Evolutionary conservation across 78 protist species (phyloP).

Genomic region (Tieghemostelium lacteum): DNA sequence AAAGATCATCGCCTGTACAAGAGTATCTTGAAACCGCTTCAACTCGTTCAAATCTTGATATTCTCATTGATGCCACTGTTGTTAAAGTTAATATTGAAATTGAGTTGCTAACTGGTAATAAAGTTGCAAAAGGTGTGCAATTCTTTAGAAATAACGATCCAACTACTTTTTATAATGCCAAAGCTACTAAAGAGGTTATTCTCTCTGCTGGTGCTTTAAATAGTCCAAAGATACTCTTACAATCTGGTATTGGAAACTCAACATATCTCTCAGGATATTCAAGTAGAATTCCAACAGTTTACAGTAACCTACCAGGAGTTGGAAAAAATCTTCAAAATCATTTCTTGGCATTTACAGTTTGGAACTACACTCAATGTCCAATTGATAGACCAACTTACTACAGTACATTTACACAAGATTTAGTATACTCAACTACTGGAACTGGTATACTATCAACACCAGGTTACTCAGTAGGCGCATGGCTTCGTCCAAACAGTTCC

Average conservation of each 20-base stretch:
- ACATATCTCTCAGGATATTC: background rate
- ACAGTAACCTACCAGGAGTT: conserved; percentile 44
- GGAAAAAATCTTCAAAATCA: conserved; percentile 65
- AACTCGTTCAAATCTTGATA: background rate
- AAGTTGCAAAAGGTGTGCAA: background rate
- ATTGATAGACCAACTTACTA: conserved; percentile 4
- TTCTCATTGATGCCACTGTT: conserved; percentile 14
- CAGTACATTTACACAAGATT: background rate
- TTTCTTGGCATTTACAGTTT: conserved; percentile 41
- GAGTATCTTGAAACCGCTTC: conserved; percentile 5
- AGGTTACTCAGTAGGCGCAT: conserved; percentile 55
- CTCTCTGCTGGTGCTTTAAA: conserved; percentile 69
- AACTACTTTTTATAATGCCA: background rate
- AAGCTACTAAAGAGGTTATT: conserved; percentile 34
- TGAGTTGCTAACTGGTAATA: conserved; percentile 5
- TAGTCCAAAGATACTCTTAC: conserved; percentile 40
- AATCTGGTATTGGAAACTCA: conserved; percentile 38
- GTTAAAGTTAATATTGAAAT: background rate
- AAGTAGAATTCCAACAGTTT: background rate
- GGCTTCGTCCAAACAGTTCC: conserved; percentile 38
- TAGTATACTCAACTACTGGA: conserved; percentile 16
- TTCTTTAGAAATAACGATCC: background rate
- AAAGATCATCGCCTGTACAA: conserved; percentile 38
- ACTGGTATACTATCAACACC: conserved; percentile 63
- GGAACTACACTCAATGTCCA: conserved; percentile 6